Conservation (phyloP, 768 basidiomycete genomes). For the Leccinum imitatum region DNA sequence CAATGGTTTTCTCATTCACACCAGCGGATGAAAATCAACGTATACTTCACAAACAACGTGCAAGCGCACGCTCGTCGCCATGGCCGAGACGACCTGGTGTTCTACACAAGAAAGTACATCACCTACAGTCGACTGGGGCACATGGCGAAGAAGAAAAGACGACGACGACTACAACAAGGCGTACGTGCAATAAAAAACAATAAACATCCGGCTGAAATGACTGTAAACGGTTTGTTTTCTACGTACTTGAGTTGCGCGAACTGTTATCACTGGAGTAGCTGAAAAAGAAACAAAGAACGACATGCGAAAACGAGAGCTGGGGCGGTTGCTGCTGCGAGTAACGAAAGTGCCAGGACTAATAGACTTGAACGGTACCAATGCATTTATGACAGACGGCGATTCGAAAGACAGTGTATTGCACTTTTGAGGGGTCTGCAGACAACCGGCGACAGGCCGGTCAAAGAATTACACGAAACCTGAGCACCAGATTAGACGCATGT, state of each 20-base stretch:
- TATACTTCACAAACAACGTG: no score
- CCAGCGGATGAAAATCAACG: no score
- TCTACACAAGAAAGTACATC: conserved; percentile 20
- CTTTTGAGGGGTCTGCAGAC: conserved; percentile 5
- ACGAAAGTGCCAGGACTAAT: conserved; percentile 5
- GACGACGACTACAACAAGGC: conserved; percentile 11
- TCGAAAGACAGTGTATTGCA: neutral
- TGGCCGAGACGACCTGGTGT: conserved; percentile 1
- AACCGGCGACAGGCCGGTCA: neutral
- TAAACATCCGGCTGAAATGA: conserved; percentile 15
- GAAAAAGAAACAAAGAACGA: conserved; percentile 9
- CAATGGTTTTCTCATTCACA: no score
- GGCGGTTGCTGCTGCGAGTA: conserved; percentile 5
- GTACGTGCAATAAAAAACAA: conserved; percentile 20
- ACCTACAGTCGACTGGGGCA: conserved; percentile 1
- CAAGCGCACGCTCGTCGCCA: conserved; percentile 2
- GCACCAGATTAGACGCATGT: conserved; percentile 8
- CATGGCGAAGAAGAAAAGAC: neutral
- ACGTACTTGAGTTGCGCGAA: conserved; percentile 5
- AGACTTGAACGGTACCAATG: conserved; percentile 4
- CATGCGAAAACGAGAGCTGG: conserved; percentile 3
- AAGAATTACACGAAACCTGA: conserved; percentile 1
- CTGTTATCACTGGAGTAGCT: neutral
- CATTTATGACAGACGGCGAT: neutral
- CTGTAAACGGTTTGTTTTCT: conserved; percentile 14